Conservation (phyloP, 129 eudicot species). For the Chrysanthemum lavandulifolium region DNA sequence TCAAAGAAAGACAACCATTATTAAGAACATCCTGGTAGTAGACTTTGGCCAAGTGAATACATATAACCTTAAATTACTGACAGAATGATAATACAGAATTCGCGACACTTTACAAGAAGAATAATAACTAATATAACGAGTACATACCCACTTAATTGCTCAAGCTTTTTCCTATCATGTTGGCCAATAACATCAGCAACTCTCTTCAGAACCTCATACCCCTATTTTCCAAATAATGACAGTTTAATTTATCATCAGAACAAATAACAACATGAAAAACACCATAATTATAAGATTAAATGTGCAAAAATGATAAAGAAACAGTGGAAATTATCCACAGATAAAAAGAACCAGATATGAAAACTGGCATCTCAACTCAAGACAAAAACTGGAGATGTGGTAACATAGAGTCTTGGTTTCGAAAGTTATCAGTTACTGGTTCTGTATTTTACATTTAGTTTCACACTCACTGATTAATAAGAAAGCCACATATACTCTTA, state of each 20-base stretch:
- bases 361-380: no score
- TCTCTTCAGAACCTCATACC: slow-evolving; percentile 89
- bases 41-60: neutral
- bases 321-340: neutral
- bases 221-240: slow-evolving; percentile 40
- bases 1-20: slow-evolving; percentile 10
- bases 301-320: neutral
- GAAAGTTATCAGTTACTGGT: no score
- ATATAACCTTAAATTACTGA: neutral
- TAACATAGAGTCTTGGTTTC: no score
- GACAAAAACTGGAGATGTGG: no score
- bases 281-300: neutral
- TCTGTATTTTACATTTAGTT: no score
- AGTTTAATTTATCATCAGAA: slow-evolving; percentile 9
- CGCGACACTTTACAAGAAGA: neutral
- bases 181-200: slow-evolving; percentile 82
- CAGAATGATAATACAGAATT: neutral
- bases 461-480: no score
- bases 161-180: slow-evolving; percentile 58
- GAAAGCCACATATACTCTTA: no score
- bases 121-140: neutral
- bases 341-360: no score
- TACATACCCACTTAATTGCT: slow-evolving; percentile 87
- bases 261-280: slow-evolving; percentile 7
- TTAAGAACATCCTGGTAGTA: neutral